These are phyloP conservation scores for Dactylellina haptotyla DNA, from an alignment of 2,329 filamentous ascomycete genomes.

Conservation along the genomic window DNA sequence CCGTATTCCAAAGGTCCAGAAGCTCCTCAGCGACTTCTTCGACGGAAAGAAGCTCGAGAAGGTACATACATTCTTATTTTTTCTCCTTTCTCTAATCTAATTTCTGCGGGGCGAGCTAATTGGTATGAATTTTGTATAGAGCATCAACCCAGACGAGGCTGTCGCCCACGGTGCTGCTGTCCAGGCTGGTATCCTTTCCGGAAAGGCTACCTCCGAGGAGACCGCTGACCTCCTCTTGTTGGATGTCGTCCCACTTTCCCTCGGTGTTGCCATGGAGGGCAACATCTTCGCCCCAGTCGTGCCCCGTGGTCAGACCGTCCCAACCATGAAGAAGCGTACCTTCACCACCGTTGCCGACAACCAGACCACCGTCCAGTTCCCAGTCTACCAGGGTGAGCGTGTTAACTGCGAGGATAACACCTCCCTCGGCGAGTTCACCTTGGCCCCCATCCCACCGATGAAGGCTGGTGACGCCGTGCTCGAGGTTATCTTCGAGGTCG, in stretches of 20 bases:
- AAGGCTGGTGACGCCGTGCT: constrained; percentile 94
- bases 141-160: constrained; percentile 99
- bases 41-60: constrained; percentile 99
- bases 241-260: constrained; percentile 93
- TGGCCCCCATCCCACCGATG: constrained; percentile 86
- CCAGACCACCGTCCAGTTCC: constrained; percentile 88
- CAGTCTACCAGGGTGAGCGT: constrained; percentile 94
- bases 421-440: constrained; percentile 94
- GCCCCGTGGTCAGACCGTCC: constrained; percentile 78
- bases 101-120: neutral
- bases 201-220: constrained; percentile 95
- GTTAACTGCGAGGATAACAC: constrained; percentile 99
- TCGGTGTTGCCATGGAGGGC: constrained; percentile 99
- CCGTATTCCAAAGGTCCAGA: constrained; percentile 98
- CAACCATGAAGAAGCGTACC: constrained; percentile 83
- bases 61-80: too few species aligned
- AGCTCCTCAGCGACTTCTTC: constrained; percentile 98
- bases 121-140: constrained; percentile 66
- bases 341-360: constrained; percentile 86
- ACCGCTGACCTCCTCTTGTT: constrained; percentile 93
- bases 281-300: constrained; percentile 98
- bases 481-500: constrained; percentile 98
- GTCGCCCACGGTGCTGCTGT: constrained; percentile 99
- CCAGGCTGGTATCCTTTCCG: constrained; percentile 97
- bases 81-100: constrained; percentile 7